Evolutionary conservation across 2,329 filamentous ascomycete species (phyloP).

Genomic region (Diplocarpon mali): DNA sequence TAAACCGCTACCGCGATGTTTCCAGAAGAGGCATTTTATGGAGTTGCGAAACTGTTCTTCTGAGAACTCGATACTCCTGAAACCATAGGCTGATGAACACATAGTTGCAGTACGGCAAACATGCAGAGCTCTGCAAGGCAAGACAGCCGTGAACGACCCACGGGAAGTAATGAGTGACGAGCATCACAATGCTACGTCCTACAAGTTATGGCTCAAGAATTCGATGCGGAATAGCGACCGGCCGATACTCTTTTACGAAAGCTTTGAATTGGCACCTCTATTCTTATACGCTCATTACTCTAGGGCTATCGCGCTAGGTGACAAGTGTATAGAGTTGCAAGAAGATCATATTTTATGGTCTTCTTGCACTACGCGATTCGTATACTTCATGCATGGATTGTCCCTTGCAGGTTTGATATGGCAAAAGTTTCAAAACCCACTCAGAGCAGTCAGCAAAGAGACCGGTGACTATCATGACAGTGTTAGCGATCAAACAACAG

Average conservation of each 20-base stretch:
- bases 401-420: slow-evolving; percentile 41
- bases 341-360: slow-evolving; percentile 45
- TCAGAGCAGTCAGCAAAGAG: slow-evolving; percentile 10
- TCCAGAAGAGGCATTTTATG: too few relatives aligned
- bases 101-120: slow-evolving; percentile 49
- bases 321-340: slow-evolving; percentile 33
- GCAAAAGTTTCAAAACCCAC: slow-evolving; percentile 22
- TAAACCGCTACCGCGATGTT: not conserved
- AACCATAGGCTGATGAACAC: too few relatives aligned
- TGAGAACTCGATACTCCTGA: too few relatives aligned
- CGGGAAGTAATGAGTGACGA: slow-evolving; percentile 53
- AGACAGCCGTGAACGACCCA: slow-evolving; percentile 41
- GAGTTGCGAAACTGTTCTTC: too few relatives aligned
- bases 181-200: slow-evolving; percentile 47
- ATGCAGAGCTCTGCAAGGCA: slow-evolving; percentile 61
- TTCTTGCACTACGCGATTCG: slow-evolving; percentile 43
- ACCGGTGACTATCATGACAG: slow-evolving; percentile 29
- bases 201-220: slow-evolving; percentile 46
- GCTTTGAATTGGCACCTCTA: slow-evolving; percentile 49
- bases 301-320: slow-evolving; percentile 46
- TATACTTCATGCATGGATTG: slow-evolving; percentile 50
- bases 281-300: slow-evolving; percentile 55
- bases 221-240: slow-evolving; percentile 46
- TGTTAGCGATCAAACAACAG: slow-evolving; percentile 9
- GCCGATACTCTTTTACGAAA: slow-evolving; percentile 57